Evolutionary conservation across 1,284 basidiomycete species (phyloP).

Genomic region (Apiotrichum akiyoshidainum): DNA sequence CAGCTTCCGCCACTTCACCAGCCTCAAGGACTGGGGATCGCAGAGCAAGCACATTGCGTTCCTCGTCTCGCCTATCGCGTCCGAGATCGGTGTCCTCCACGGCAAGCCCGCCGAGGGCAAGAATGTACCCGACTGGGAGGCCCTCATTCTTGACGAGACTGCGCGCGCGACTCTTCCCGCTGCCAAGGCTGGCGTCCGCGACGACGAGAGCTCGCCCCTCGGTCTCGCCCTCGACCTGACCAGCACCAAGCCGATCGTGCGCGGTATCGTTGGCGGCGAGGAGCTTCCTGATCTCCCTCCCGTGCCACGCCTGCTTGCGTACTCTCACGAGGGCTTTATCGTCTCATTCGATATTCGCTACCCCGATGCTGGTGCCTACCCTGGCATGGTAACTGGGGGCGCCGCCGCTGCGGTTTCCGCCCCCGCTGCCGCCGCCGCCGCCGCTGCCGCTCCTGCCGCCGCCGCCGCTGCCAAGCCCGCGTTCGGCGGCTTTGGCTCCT

Average conservation of each 20-base stretch:
- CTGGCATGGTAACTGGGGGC: conserved; percentile 43
- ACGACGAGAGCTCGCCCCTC: conserved; percentile 53
- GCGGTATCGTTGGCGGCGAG: conserved; percentile 52
- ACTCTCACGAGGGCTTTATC: conserved; percentile 55
- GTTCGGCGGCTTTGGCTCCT: conserved; percentile 14
- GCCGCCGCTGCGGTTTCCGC: conserved; percentile 6
- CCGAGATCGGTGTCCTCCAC: conserved; percentile 48
- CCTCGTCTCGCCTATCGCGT: conserved; percentile 52
- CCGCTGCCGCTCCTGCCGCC: conserved; percentile 1
- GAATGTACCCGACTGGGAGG: conserved; percentile 48
- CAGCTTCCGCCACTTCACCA: conserved; percentile 46
- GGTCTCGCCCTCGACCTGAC: conserved; percentile 56
- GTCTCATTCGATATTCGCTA: conserved; percentile 54
- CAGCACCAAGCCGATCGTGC: conserved; percentile 46
- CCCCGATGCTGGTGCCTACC: conserved; percentile 47
- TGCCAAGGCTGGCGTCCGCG: conserved; percentile 44
- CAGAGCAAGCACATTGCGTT: conserved; percentile 47
- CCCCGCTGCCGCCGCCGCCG: conserved; percentile 7
- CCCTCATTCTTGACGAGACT: conserved; percentile 54
- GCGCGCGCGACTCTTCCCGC: conserved; percentile 53
- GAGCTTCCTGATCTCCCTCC: conserved; percentile 52
- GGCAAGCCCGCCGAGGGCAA: conserved; percentile 29
- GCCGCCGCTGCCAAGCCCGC: conserved; percentile 6
- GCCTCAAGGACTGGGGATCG: conserved; percentile 48
- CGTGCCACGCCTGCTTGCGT: conserved; percentile 52